A percentile compares a stretch with the other conserved stretches of the same genome.
phyloP scores from a whole-genome alignment of 2,329 filamentous ascomycete species.

The Aspergillus bombycis region DNA sequence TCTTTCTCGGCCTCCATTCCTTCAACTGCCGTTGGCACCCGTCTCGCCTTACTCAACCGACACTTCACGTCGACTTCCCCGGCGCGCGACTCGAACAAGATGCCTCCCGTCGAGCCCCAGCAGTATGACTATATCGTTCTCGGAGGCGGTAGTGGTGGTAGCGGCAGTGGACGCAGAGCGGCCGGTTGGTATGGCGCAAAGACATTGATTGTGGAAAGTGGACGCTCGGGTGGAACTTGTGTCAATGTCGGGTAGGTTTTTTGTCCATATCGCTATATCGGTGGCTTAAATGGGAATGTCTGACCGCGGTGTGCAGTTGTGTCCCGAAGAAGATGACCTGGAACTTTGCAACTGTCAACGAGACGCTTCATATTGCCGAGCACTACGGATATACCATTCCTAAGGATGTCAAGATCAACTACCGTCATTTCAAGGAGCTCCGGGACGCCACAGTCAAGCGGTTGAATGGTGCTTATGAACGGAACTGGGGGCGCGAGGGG shows the following conservation, averaged over 20 bases:
- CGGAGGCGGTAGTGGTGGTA: slow-evolving; percentile 58
- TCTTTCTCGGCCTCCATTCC: slow-evolving; percentile 16
- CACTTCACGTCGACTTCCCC: slow-evolving; percentile 43
- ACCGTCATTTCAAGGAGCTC: slow-evolving; percentile 51
- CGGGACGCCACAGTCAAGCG: slow-evolving; percentile 50
- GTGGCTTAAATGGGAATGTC: neutral
- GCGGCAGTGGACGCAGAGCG: slow-evolving; percentile 53
- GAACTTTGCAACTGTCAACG: slow-evolving; percentile 55
- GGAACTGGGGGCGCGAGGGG: slow-evolving; percentile 54
- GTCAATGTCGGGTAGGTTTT: slow-evolving; percentile 56
- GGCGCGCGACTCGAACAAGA: slow-evolving; percentile 34
- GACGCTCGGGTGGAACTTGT: slow-evolving; percentile 53
- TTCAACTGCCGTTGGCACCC: slow-evolving; percentile 26
- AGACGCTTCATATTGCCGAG: slow-evolving; percentile 49
- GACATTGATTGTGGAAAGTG: slow-evolving; percentile 55
- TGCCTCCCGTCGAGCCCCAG: slow-evolving; percentile 51
- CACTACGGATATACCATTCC: slow-evolving; percentile 54
- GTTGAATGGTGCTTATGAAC: slow-evolving; percentile 53
- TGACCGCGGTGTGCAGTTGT: slow-evolving; percentile 40
- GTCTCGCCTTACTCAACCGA: slow-evolving; percentile 44
- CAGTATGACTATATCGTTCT: slow-evolving; percentile 60
- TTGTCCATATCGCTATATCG: neutral
- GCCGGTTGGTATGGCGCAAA: slow-evolving; percentile 57
- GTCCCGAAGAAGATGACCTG: slow-evolving; percentile 59
- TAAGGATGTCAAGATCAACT: slow-evolving; percentile 47